Base-by-base conservation (phyloP, 1,284 basidiomycete genomes). In the Trametes pubescens region DNA sequence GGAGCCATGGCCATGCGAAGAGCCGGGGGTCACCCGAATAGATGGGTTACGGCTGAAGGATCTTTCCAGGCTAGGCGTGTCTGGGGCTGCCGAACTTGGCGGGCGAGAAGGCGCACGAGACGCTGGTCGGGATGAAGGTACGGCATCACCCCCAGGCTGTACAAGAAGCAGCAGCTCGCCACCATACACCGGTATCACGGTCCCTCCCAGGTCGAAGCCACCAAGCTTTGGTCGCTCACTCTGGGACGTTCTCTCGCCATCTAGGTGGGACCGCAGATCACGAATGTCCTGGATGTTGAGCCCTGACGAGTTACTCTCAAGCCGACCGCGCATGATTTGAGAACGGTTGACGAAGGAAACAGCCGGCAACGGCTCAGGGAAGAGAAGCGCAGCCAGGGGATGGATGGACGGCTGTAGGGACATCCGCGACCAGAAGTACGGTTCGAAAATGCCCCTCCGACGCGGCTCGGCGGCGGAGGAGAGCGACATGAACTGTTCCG, bases 401-500 rank as follows among this genome's bases (percentile, higher is more conserved):
- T 85, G 82, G 63, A 80, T 80, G 4, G 81, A 74, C 8, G 35
- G 80, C 37, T 75, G 77, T 29, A 79, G 76, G 4, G 74, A 71
- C 1, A 79, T 72, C 47, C 83, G 82, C 14, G 81, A 78, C 90
- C 90, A 93, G 75, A 89, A 92, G 66, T 87, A 85, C 0, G 90
- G 89, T 67, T 92, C 90, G 63, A 90, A 92, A 10, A 89, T 76
- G 5, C 90, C 89, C 70, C 84, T 89, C 22, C 86, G 81, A 22
- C 86, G 83, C 14, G 91, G 86, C 71, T 94, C 92, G 16, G 88
- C 86, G 29, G 89, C 87, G 46, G 92, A 76, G 2, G 92, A 94
- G 13, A 93, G 80, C 0, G 89, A 86, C 84, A 91, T 89, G 70
- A 91, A 92, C 65, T 92, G 89, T 16, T 92, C 87, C 63, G 92